Evolutionary conservation across 768 basidiomycete species (phyloP).

Genomic region (Tylopilus plumbeoviolaceoides): DNA sequence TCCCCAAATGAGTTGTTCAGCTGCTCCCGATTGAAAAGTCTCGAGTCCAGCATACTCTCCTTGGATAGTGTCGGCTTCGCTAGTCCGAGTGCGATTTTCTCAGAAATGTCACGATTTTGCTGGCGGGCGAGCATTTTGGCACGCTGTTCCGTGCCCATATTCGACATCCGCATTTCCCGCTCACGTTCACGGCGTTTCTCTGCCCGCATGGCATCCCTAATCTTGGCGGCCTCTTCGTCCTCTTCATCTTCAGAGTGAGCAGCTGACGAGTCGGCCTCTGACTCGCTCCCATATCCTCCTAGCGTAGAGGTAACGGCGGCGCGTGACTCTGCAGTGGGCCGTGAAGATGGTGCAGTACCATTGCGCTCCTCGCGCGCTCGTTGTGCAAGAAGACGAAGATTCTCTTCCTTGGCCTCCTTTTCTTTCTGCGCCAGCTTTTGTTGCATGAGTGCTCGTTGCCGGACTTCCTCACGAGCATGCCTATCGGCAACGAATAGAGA

Average conservation of each 20-base stretch:
- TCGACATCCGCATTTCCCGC: constrained; percentile 97
- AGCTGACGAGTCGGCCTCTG: constrained; percentile 43
- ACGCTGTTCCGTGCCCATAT: constrained; percentile 96
- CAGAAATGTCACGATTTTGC: constrained; percentile 98
- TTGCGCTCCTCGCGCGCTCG: constrained; percentile 92
- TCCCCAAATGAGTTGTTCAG: constrained; percentile 78
- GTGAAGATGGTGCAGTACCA: constrained; percentile 62
- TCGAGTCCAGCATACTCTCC: constrained; percentile 95
- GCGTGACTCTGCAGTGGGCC: constrained; percentile 62
- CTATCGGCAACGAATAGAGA: constrained; percentile 92
- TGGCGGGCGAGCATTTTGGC: constrained; percentile 94
- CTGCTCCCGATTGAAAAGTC: constrained; percentile 96
- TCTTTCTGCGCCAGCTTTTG: constrained; percentile 99
- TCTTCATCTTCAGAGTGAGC: constrained; percentile 54
- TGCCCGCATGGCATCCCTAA: constrained; percentile 85
- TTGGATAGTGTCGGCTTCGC: constrained; percentile 96
- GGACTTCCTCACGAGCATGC: constrained; percentile 96
- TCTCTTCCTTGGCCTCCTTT: constrained; percentile 93
- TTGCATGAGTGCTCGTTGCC: constrained; percentile 95
- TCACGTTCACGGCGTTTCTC: constrained; percentile 94
- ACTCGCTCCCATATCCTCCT: constrained; percentile 85
- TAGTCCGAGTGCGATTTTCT: constrained; percentile 96
- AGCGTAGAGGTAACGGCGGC: constrained; percentile 72
- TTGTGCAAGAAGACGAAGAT: constrained; percentile 88
- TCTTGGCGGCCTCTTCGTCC: constrained; percentile 79